Percentiles rank a stretch among this genome's conserved stretches.
These are phyloP conservation scores for Cicer chorassanicum DNA, from an alignment of 306 rosid genomes.

Conservation along the genomic window DNA sequence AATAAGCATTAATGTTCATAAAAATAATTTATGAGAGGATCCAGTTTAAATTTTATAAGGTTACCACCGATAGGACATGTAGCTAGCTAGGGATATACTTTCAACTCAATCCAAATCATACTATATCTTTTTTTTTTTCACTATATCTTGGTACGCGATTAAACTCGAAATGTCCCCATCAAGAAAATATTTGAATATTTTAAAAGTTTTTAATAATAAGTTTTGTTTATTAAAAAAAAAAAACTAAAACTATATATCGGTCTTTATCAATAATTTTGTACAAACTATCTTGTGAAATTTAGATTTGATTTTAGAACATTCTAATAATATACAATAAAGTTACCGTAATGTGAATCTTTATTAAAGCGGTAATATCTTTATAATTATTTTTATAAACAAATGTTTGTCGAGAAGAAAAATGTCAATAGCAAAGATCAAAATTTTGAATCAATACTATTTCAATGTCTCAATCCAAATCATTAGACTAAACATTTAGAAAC, in stretches of 20 bases:
- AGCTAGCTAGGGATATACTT: not conserved
- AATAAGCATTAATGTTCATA: not conserved
- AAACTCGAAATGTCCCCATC: not conserved
- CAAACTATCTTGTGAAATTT: not conserved
- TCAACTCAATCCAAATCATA: not conserved
- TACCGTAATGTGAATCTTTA: too few species aligned
- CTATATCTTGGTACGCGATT: not conserved
- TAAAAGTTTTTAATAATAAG: too few species aligned
- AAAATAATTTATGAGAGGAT: not conserved
- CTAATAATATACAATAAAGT: not conserved
- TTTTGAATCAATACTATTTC: too few species aligned
- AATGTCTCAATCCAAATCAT: too few species aligned
- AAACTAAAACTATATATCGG: too few species aligned
- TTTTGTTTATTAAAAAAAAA: too few species aligned
- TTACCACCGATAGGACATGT: not conserved
- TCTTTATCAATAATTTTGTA: not conserved
- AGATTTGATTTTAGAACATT: not conserved
- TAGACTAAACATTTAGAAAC: too few species aligned
- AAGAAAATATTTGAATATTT: slow-evolving; percentile 3
- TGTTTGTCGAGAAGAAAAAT: too few species aligned
- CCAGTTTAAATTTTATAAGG: not conserved
- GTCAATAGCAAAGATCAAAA: too few species aligned
- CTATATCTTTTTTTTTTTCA: not conserved
- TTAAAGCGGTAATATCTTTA: too few species aligned
- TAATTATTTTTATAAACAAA: too few species aligned